These are phyloP conservation scores for Coix lacrymajobi DNA, from an alignment of 176 grass and related monocot genomes.

Conservation along the genomic window DNA sequence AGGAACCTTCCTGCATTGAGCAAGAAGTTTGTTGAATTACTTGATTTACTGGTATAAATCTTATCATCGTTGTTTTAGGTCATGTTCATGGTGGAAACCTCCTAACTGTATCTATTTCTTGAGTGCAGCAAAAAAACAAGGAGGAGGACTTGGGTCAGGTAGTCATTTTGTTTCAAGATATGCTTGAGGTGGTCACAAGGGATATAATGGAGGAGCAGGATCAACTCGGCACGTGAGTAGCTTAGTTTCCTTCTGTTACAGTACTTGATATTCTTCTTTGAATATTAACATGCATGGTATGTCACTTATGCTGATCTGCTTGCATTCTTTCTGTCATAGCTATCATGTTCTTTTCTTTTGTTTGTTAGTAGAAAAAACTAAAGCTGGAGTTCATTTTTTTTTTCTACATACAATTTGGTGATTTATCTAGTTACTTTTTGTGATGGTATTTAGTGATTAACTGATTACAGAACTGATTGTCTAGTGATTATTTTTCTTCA, in stretches of 20 bases:
- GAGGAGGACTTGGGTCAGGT: slow-evolving; percentile 70
- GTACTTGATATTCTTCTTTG: background rate
- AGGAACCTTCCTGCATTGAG: slow-evolving; percentile 69
- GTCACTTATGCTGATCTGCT: background rate
- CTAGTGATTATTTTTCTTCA: slow-evolving; percentile 18
- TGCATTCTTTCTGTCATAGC: background rate
- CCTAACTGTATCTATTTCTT: slow-evolving; percentile 30
- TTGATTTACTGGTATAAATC: slow-evolving; percentile 75
- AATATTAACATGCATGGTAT: background rate
- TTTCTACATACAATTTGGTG: background rate
- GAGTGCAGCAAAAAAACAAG: slow-evolving; percentile 77
- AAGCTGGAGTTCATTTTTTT: background rate
- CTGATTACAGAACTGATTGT: background rate
- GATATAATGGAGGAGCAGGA: slow-evolving; percentile 92
- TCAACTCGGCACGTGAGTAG: slow-evolving; percentile 48
- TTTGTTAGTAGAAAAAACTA: background rate
- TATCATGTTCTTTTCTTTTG: background rate
- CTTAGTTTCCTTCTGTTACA: slow-evolving; percentile 17
- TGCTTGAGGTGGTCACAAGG: slow-evolving; percentile 97
- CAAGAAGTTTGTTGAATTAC: slow-evolving; percentile 76
- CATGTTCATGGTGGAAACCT: background rate
- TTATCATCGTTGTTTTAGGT: slow-evolving; percentile 16
- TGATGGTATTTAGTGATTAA: background rate
- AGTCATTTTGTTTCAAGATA: slow-evolving; percentile 97
- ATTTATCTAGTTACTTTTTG: background rate